phyloP scores from a whole-genome alignment of 352 stramenopile species.

The Phytophthora nicotianae region DNA sequence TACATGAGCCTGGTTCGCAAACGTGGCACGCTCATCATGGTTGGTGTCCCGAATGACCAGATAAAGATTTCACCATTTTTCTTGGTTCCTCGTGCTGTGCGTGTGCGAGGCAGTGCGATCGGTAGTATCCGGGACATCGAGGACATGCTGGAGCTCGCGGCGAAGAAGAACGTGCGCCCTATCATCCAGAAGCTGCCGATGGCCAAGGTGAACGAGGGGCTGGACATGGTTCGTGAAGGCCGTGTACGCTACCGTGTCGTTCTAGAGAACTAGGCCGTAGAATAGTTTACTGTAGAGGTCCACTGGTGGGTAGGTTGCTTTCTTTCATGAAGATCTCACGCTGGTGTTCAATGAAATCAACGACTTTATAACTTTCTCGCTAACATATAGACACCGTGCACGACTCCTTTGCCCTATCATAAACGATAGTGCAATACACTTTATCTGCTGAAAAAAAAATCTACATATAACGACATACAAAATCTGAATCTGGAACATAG shows the following conservation, averaged over 20 bases:
- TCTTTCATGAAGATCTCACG: too few relatives aligned
- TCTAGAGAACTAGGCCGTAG: conserved; percentile 20
- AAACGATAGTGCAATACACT: too few relatives aligned
- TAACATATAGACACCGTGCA: too few relatives aligned
- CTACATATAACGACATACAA: too few relatives aligned
- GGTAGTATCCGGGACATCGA: conserved; percentile 21
- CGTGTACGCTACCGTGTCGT: conserved; percentile 23
- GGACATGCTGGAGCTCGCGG: conserved; percentile 78
- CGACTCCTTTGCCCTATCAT: too few relatives aligned
- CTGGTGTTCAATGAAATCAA: too few relatives aligned
- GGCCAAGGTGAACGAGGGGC: conserved; percentile 25
- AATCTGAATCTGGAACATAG: too few relatives aligned
- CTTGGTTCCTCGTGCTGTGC: conserved; percentile 13
- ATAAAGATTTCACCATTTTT: conserved; percentile 48
- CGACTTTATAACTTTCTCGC: too few relatives aligned
- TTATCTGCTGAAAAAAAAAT: too few relatives aligned
- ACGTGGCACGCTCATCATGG: conserved; percentile 35
- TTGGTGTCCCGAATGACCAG: conserved; percentile 36
- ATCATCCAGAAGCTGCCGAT: conserved; percentile 54
- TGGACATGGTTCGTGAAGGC: conserved; percentile 13
- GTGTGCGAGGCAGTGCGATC: conserved; percentile 15
- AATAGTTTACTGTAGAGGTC: too few relatives aligned
- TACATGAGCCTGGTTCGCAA: conserved; percentile 28
- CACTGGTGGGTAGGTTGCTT: too few relatives aligned
- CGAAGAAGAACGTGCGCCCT: conserved; percentile 56